phyloP scores from a whole-genome alignment of 1,284 basidiomycete genomes.

The Marasmius tenuissimus region DNA sequence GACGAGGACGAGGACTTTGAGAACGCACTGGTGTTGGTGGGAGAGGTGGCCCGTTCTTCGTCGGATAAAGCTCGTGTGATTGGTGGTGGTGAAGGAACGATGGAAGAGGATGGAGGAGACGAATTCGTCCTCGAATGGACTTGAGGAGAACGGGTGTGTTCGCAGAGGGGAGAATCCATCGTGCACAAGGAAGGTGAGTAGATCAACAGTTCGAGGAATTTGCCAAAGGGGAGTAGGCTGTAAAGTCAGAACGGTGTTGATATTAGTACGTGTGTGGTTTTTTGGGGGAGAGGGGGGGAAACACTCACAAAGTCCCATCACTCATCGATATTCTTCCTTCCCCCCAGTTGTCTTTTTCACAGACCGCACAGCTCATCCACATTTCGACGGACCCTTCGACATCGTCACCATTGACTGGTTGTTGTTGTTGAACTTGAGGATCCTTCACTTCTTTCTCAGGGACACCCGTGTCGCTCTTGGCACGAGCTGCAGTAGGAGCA shows the following conservation, averaged over 20 bases:
- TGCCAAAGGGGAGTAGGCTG: conserved; percentile 59
- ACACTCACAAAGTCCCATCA: conserved; percentile 57
- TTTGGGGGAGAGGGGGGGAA: background rate
- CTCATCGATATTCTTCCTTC: conserved; percentile 41
- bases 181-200: conserved; percentile 52
- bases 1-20: background rate
- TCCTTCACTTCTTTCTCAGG: too few relatives aligned
- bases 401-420: too few relatives aligned
- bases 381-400: conserved; percentile 24
- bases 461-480: too few relatives aligned
- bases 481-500: too few relatives aligned
- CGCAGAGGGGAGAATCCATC: conserved; percentile 45
- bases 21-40: background rate
- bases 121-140: background rate
- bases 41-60: too few relatives aligned
- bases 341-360: conserved; percentile 32
- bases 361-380: conserved; percentile 59
- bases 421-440: too few relatives aligned
- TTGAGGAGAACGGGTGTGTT: conserved; percentile 49
- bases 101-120: background rate
- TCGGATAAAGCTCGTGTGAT: background rate
- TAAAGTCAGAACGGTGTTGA: background rate
- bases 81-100: background rate
- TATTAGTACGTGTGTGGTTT: background rate
- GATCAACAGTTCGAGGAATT: conserved; percentile 64